These are phyloP conservation scores for Fusarium sp. DNA, from an alignment of 2,329 filamentous ascomycete species.

Conservation along the genomic window DNA sequence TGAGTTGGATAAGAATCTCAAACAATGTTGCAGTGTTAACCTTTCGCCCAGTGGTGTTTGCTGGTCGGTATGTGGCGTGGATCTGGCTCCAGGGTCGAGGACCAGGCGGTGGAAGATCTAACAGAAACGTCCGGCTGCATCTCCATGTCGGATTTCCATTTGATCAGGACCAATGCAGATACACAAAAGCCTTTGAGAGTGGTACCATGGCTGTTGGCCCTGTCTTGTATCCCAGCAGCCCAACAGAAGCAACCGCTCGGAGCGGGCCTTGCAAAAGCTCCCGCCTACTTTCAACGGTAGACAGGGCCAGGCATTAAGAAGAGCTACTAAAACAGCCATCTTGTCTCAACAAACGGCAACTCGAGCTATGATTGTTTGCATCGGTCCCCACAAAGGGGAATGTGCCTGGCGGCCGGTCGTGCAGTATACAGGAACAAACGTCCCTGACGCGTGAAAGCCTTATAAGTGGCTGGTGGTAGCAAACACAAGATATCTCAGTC, in stretches of 20 bases:
- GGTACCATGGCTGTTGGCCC: background rate
- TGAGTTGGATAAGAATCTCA: slow-evolving; percentile 31
- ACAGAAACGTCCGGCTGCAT: slow-evolving; percentile 32
- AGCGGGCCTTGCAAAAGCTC: slow-evolving; percentile 33
- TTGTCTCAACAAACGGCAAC: slow-evolving; percentile 29
- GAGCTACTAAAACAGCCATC: slow-evolving; percentile 21
- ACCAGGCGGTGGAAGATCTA: slow-evolving; percentile 17
- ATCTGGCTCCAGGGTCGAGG: slow-evolving; percentile 36
- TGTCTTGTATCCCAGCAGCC: slow-evolving; percentile 9
- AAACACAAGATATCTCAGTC: slow-evolving; percentile 7
- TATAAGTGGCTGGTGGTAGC: slow-evolving; percentile 4
- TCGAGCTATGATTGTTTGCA: slow-evolving; percentile 26
- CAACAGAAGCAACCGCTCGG: slow-evolving; percentile 18
- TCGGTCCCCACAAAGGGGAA: slow-evolving; percentile 25
- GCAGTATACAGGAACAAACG: background rate
- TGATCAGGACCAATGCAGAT: background rate
- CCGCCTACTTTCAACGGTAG: slow-evolving; percentile 11
- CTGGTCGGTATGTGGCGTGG: slow-evolving; percentile 41
- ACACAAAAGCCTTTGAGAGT: background rate
- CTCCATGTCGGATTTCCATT: slow-evolving; percentile 3
- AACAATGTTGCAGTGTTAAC: slow-evolving; percentile 20
- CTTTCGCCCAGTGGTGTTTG: slow-evolving; percentile 22
- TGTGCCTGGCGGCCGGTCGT: slow-evolving; percentile 9
- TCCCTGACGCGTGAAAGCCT: slow-evolving; percentile 4
- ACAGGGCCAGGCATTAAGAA: background rate